Conservation (phyloP, 2,329 filamentous ascomycete species). For the Neonectria coccinea region DNA sequence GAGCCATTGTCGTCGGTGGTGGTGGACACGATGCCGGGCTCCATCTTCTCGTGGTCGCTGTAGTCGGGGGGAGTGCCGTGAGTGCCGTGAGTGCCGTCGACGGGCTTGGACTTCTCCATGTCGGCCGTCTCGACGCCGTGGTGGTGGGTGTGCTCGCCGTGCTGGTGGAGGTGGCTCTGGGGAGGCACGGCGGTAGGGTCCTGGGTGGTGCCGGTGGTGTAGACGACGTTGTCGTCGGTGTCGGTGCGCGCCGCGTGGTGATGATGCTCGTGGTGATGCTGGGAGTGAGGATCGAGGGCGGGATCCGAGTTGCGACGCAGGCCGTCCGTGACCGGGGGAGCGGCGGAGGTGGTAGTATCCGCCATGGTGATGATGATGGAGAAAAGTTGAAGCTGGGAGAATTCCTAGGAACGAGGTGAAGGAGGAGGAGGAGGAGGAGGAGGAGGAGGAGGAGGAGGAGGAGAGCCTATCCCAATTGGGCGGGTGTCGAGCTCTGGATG, state of each 20-base stretch:
- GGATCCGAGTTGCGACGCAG: constrained; percentile 40
- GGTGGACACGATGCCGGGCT: constrained; percentile 48
- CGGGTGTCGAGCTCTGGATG: not conserved
- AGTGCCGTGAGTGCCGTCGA: constrained; percentile 32
- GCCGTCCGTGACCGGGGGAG: constrained; percentile 5
- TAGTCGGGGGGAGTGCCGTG: constrained; percentile 52
- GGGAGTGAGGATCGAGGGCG: constrained; percentile 51
- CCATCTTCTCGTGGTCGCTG: constrained; percentile 55
- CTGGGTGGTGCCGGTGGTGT: constrained; percentile 57
- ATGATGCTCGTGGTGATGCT: constrained; percentile 58
- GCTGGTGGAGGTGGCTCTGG: constrained; percentile 49
- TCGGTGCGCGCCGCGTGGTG: constrained; percentile 55
- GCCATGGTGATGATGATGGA: constrained; percentile 31
- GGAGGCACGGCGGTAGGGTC: constrained; percentile 51
- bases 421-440: not conserved
- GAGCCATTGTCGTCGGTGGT: constrained; percentile 43
- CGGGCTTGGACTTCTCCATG: constrained; percentile 17
- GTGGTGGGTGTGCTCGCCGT: constrained; percentile 15
- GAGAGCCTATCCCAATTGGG: not conserved
- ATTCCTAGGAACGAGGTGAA: not conserved
- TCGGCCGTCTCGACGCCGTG: constrained; percentile 29
- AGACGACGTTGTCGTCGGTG: constrained; percentile 57
- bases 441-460: not conserved
- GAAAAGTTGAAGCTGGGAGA: constrained; percentile 4
- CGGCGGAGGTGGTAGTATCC: constrained; percentile 24